phyloP scores from a whole-genome alignment of 129 eudicot genomes.

The Sambucus nigra region DNA sequence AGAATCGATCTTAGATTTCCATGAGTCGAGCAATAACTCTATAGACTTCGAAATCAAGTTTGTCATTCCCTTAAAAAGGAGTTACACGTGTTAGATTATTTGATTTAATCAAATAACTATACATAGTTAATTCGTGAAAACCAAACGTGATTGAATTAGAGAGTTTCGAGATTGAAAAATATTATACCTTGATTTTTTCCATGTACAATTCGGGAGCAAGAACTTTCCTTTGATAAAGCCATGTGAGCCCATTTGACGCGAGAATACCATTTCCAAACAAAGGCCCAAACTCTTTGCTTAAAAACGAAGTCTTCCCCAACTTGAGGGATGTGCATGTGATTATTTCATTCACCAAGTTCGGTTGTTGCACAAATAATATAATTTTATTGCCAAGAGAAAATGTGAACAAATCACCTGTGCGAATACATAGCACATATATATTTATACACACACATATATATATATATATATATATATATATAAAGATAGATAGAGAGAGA shows the following conservation, averaged over 20 bases:
- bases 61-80: background rate
- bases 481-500: too few species aligned
- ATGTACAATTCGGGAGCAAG: slow-evolving; percentile 6
- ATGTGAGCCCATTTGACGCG: background rate
- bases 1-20: background rate
- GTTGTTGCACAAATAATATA: background rate
- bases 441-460: too few species aligned
- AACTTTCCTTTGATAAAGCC: slow-evolving; percentile 5
- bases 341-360: background rate
- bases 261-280: background rate
- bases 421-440: background rate
- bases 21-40: background rate
- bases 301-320: background rate
- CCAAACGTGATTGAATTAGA: too few species aligned
- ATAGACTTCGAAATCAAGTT: background rate
- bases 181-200: slow-evolving; percentile 1
- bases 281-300: background rate
- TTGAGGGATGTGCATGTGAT: background rate
- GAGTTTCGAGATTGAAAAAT: background rate
- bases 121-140: too few species aligned
- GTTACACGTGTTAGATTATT: too few species aligned
- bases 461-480: too few species aligned
- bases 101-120: background rate
- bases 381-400: background rate
- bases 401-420: background rate